Evolutionary conservation across 306 rosid genomes (phyloP).

Genomic region (Vigna reflexopilosa): DNA sequence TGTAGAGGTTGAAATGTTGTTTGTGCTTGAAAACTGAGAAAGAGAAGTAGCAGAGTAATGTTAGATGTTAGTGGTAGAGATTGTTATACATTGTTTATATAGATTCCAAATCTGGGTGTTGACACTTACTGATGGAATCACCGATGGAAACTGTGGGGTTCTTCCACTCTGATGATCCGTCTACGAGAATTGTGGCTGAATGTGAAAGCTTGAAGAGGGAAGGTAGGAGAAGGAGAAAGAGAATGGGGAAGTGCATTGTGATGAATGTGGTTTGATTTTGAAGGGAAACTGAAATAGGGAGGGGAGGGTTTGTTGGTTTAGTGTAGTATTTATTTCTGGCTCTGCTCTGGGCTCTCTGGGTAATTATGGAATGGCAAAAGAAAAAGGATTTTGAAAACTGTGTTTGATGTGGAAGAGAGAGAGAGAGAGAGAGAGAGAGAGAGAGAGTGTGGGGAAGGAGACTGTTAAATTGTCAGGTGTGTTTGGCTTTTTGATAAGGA

Average conservation of each 20-base stretch:
- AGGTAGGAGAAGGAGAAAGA: constrained; percentile 46
- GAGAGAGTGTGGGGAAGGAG: constrained; percentile 48
- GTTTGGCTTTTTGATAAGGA: constrained; percentile 62
- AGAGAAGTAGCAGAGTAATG: constrained; percentile 25
- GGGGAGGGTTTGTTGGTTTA: constrained; percentile 32
- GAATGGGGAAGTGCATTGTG: constrained; percentile 59
- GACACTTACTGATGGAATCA: constrained; percentile 78
- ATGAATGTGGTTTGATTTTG: constrained; percentile 43
- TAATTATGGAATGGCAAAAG: constrained; percentile 47
- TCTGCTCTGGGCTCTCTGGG: constrained; percentile 31
- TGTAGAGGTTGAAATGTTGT: constrained; percentile 77
- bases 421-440: constrained; percentile 15
- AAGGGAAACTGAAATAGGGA: constrained; percentile 28
- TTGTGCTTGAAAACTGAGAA: constrained; percentile 80
- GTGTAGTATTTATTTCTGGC: constrained; percentile 37
- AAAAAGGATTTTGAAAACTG: constrained; percentile 62
- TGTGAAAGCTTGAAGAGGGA: constrained; percentile 58
- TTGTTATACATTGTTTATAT: neutral
- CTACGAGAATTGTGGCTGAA: constrained; percentile 66
- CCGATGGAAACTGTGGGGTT: constrained; percentile 76
- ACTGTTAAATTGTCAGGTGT: constrained; percentile 66
- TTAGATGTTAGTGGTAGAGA: constrained; percentile 6
- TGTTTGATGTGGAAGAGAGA: constrained; percentile 46
- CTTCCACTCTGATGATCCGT: constrained; percentile 89
- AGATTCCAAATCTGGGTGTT: constrained; percentile 14